A percentile compares a stretch with the other conserved stretches of the same genome.
Conservation (phyloP, 176 grass and related monocot genomes). For the Oryza rufipogon region DNA sequence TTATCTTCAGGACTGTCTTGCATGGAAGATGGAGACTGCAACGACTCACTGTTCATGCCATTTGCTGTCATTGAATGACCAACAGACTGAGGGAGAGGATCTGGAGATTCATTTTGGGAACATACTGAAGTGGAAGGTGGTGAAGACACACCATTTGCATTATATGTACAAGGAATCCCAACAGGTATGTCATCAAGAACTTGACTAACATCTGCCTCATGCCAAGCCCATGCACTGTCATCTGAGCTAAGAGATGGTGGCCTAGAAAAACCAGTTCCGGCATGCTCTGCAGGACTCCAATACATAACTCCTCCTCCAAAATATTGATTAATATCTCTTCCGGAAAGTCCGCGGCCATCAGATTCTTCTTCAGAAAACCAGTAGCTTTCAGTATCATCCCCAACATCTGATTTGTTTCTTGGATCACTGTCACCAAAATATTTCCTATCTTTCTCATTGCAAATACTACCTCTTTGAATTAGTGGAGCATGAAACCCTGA, state of each 20-base stretch:
- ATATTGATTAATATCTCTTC: constrained; percentile 90
- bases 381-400: constrained; percentile 92
- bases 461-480: constrained; percentile 62
- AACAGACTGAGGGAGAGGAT: constrained; percentile 48
- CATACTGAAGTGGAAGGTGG: constrained; percentile 60
- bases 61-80: constrained; percentile 56
- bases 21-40: constrained; percentile 45
- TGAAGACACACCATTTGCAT: constrained; percentile 62
- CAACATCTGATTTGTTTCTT: constrained; percentile 60
- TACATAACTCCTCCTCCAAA: constrained; percentile 99
- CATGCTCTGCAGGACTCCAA: constrained; percentile 92
- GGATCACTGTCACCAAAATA: constrained; percentile 60
- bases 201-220: constrained; percentile 92
- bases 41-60: constrained; percentile 51
- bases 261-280: constrained; percentile 77
- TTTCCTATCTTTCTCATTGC: constrained; percentile 59
- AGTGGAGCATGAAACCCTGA: constrained; percentile 62
- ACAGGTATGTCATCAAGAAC: constrained; percentile 83
- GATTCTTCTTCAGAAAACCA: constrained; percentile 95
- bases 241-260: constrained; percentile 93
- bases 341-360: constrained; percentile 63
- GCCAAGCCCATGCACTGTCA: constrained; percentile 96
- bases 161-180: constrained; percentile 62
- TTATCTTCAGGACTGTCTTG: constrained; percentile 72
- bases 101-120: constrained; percentile 55